Evolutionary conservation across 805 yeast genomes (phyloP), one percentile per base, ranked within the genome.

Genomic region (Candida succiphila): DNA sequence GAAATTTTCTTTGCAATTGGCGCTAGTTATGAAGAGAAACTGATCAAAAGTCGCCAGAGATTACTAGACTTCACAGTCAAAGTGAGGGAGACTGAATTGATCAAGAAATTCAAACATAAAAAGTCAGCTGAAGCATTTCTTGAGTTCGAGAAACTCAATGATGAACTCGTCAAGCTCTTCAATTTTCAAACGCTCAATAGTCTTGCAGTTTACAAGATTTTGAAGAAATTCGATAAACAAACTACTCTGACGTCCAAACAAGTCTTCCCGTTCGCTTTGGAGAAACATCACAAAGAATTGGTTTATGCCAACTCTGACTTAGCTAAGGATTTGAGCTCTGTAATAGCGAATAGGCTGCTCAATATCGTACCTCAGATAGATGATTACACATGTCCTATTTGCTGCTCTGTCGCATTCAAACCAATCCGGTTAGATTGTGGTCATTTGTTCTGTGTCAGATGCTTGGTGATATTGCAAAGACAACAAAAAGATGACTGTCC

Each of bases 141-240:
- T 17, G 51, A 65, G 28, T 81, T 81, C 43, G 56, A 71, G 37
- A 52, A 55, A 4, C 45, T 79, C 43, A 81, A 81, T 48, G 54
- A 61, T 22, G 69, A 69, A 36, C 52, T 81, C 16, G 48, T 81
- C 28, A 71, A 72, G 45, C 65, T 73, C 9, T 60, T 75, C 21
- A 70, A 72, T 40, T 81, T 74, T 47, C 81, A 77, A 45, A 59
- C 69, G 7, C 62, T 80, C 38, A 81, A 81, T 52, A 60, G 69
- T 23, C 63, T 72, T 27, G 89, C 89, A 0, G 65, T 78, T 26
- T 56, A 67, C 14, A 81, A 81, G 51, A 81, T 81, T 39, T 60
- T 80, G 47, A 80, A 81, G 49, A 81, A 81, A 48, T 81, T 82
- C 44, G 87, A 82, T 44, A 81, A 81, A 49, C 78, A 73, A 44